Evolutionary conservation across 129 eudicot genomes (phyloP).

Genomic region (Gnaphalium uliginosum): DNA sequence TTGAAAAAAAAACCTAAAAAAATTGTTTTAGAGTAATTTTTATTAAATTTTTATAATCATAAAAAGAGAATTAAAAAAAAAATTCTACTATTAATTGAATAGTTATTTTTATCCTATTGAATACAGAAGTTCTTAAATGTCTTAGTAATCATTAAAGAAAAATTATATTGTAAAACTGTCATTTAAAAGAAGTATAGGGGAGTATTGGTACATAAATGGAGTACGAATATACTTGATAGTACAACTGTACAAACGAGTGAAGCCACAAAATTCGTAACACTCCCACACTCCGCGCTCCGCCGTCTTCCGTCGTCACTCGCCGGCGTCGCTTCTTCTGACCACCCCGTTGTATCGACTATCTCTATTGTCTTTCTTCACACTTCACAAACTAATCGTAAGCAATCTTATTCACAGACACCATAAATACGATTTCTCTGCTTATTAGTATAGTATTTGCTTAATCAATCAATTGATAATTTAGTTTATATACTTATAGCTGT

Average conservation of each 20-base stretch:
- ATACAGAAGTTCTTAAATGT: no score
- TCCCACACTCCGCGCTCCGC: not conserved
- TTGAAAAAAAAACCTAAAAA: no score
- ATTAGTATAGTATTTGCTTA: not conserved
- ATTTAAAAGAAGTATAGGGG: no score
- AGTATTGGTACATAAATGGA: no score
- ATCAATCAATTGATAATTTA: not conserved
- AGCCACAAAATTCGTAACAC: slow-evolving; percentile 21
- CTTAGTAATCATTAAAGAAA: no score
- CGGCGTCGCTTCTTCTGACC: not conserved
- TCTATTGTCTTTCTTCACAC: not conserved
- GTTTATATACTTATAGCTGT: not conserved
- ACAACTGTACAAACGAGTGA: not conserved
- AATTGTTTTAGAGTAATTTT: no score
- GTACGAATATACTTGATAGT: no score
- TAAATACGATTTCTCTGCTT: not conserved
- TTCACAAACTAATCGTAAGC: slow-evolving; percentile 24
- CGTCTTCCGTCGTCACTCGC: slow-evolving; percentile 19
- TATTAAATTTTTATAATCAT: no score
- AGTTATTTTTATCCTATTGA: no score
- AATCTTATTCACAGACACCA: not conserved
- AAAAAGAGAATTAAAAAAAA: no score
- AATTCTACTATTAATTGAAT: no score
- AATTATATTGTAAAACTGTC: no score
- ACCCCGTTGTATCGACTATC: not conserved